These are phyloP conservation scores for Aschersonia sp. DNA, from an alignment of 2,329 filamentous ascomycete species.

Conservation along the genomic window DNA sequence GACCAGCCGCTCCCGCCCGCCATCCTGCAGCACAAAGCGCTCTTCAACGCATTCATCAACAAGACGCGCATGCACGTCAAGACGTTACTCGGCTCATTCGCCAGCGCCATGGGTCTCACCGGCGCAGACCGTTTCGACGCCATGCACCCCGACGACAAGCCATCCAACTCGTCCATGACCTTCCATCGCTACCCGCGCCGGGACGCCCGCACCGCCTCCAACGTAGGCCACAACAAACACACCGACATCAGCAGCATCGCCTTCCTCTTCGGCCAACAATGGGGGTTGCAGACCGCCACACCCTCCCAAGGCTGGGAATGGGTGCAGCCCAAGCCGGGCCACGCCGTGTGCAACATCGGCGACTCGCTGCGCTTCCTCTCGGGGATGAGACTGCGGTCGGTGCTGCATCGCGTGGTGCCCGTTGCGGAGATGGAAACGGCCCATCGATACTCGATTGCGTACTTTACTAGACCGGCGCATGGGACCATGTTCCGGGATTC, in stretches of 20 bases:
- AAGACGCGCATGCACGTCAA: constrained; percentile 31
- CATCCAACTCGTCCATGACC: constrained; percentile 29
- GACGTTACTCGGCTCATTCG: constrained; percentile 30
- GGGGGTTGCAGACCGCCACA: constrained; percentile 38
- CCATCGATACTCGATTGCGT: constrained; percentile 5
- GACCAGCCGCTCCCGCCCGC: too few relatives aligned
- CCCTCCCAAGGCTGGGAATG: constrained; percentile 13
- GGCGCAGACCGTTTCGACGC: constrained; percentile 31
- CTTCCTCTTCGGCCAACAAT: constrained; percentile 36
- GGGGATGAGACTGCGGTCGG: constrained; percentile 1
- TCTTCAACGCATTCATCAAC: constrained; percentile 15
- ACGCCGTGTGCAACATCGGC: constrained; percentile 5
- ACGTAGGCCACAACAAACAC: constrained; percentile 31
- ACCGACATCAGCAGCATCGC: constrained; percentile 38
- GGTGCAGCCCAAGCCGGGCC: constrained; percentile 1
- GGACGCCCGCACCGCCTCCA: not conserved
- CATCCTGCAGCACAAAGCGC: not conserved
- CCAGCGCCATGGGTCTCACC: constrained; percentile 26
- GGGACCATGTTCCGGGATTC: not conserved
- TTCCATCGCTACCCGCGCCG: constrained; percentile 36
- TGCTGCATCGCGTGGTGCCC: constrained; percentile 5
- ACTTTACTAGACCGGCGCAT: constrained; percentile 2
- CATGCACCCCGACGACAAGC: constrained; percentile 30
- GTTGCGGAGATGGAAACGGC: not conserved
- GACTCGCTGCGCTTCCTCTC: constrained; percentile 7